phyloP scores from a whole-genome alignment of 2,329 filamentous ascomycete species.

The Fusarium napiforme region DNA sequence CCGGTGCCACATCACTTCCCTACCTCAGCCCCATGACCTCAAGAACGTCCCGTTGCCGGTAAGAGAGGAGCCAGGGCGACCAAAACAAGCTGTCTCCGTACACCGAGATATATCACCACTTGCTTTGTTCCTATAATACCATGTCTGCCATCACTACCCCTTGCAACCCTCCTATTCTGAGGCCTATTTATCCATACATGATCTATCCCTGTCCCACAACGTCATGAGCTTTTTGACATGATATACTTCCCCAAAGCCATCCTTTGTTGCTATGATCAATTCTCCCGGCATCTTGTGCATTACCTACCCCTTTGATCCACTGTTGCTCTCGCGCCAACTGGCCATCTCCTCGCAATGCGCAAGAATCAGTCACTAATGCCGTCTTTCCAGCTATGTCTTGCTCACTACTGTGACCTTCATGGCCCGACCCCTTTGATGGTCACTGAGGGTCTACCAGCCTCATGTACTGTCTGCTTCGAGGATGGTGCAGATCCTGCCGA shows the following conservation, averaged over 20 bases:
- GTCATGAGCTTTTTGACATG: slow-evolving; percentile 39
- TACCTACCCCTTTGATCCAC: neutral
- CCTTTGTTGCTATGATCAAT: slow-evolving; percentile 29
- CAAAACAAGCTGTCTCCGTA: slow-evolving; percentile 24
- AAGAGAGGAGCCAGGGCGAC: slow-evolving; percentile 26
- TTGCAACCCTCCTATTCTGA: slow-evolving; percentile 22
- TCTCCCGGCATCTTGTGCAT: slow-evolving; percentile 9
- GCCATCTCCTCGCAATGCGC: slow-evolving; percentile 42
- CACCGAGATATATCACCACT: slow-evolving; percentile 35
- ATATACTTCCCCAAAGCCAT: slow-evolving; percentile 27
- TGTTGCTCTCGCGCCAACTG: slow-evolving; percentile 10
- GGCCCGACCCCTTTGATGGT: slow-evolving; percentile 77
- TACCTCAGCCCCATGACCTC: slow-evolving; percentile 43
- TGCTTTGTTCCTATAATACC: slow-evolving; percentile 27
- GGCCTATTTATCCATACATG: slow-evolving; percentile 28
- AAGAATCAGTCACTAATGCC: slow-evolving; percentile 48
- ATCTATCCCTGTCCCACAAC: slow-evolving; percentile 37
- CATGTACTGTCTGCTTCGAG: slow-evolving; percentile 70
- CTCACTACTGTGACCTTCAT: slow-evolving; percentile 77
- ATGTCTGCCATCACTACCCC: slow-evolving; percentile 25
- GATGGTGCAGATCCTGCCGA: slow-evolving; percentile 44
- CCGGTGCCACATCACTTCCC: slow-evolving; percentile 45
- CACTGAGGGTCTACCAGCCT: slow-evolving; percentile 71
- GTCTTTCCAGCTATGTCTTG: slow-evolving; percentile 70
- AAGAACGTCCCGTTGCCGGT: slow-evolving; percentile 34